Base-by-base conservation (phyloP, 139 green algal species). In the Pedinophyceae sp. region DNA sequence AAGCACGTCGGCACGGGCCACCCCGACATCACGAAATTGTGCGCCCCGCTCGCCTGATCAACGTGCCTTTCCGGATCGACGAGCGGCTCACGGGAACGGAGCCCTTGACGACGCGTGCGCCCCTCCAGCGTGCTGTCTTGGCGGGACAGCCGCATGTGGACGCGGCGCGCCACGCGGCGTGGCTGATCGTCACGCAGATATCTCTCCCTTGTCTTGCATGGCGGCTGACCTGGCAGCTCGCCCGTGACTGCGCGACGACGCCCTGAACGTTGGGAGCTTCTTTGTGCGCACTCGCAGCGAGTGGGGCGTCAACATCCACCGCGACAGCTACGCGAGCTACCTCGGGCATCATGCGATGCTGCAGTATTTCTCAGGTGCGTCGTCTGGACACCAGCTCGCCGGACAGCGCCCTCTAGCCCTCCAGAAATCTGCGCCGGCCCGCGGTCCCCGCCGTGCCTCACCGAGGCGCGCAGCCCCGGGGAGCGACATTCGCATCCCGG, bases 1-100 rank as follows among this genome's bases (percentile, higher is more conserved):
- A 96, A 94, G 59, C 90, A 96, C 57, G 85, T 97, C 23, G 91
- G 91, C 54, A 98, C 91, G 0, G 88, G 87, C 1, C 87, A 93
- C 64, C 63, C 86, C 19, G 86, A 95, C 65, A 67, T 86, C 10
- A 84, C 62, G 54, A 71, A 82, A 55, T 95, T 93, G n/a, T n/a
- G n/a, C n/a, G n/a, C n/a, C n/a, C n/a, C n/a, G 55, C 69, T 39
- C 62, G 61, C n/a, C n/a, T 53, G 40, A 17, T 16, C 38, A 16
- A 13, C 13, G 13, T 16, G 13, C 38, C 38, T 16, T n/a, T 45
- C 38, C 38, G 38, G 38, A 13, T 13, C 38, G n/a, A n/a, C n/a
- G n/a, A n/a, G n/a, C 38, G 38, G 38, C 38, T 16, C 38, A 16
- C 38, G 16, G 16, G 38, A 16, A 16, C 16, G 13, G 38, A n/a